Evolutionary conservation across 345 rosid genomes (phyloP).

Genomic region (Erysimum cheiranthoides): DNA sequence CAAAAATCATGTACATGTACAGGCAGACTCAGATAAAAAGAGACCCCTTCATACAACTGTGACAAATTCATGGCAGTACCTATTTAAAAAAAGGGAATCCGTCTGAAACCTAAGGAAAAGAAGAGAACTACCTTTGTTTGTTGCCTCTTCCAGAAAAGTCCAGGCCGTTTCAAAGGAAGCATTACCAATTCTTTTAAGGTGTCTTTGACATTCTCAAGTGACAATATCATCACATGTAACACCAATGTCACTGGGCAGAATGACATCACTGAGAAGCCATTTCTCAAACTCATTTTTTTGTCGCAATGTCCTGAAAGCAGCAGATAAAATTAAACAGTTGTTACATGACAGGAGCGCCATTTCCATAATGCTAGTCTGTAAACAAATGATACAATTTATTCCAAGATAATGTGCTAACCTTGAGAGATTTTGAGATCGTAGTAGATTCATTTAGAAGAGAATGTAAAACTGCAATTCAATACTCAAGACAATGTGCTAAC

Average conservation of each 20-base stretch:
- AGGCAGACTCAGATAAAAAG: background rate
- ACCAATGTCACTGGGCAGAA: constrained; percentile 15
- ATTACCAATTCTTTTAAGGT: constrained; percentile 12
- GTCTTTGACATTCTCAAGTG: constrained; percentile 14
- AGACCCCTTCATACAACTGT: background rate
- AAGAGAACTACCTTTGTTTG: constrained; percentile 14
- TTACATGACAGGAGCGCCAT: constrained; percentile 9
- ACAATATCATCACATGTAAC: constrained; percentile 23
- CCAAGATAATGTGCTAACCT: too few species aligned
- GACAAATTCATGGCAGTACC: background rate
- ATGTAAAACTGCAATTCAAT: too few species aligned
- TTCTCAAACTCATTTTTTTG: constrained; percentile 13
- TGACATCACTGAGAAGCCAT: constrained; percentile 5
- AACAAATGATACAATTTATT: too few species aligned
- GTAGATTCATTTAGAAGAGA: too few species aligned
- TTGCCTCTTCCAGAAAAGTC: constrained; percentile 2
- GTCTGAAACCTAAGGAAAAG: constrained; percentile 8
- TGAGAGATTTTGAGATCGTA: too few species aligned
- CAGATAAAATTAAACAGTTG: background rate
- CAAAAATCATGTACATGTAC: background rate
- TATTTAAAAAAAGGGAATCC: background rate
- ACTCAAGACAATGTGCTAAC: too few species aligned
- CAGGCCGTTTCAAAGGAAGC: constrained; percentile 27
- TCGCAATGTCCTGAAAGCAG: constrained; percentile 15
- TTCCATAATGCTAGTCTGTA: background rate